phyloP scores from a whole-genome alignment of 768 basidiomycete genomes.

The Lentinula raphanica region DNA sequence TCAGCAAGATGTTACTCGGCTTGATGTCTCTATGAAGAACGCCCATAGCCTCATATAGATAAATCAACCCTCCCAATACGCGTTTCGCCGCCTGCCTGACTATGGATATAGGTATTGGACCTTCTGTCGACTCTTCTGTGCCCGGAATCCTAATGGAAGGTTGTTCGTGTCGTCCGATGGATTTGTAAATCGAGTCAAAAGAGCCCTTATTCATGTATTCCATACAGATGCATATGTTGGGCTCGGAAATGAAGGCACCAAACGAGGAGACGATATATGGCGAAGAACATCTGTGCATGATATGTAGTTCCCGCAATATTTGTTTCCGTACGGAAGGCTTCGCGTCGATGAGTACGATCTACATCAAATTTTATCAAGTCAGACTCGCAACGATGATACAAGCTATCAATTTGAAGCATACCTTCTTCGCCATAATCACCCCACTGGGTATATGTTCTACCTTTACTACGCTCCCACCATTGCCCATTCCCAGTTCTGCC shows the following conservation, averaged over 20 bases:
- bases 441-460: slow-evolving; percentile 89
- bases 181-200: slow-evolving; percentile 93
- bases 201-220: slow-evolving; percentile 94
- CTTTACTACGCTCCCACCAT: slow-evolving; percentile 96
- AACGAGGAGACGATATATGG: slow-evolving; percentile 95
- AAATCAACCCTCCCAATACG: slow-evolving; percentile 91
- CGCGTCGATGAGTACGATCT: slow-evolving; percentile 96
- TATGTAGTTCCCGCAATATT: slow-evolving; percentile 94
- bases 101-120: slow-evolving; percentile 86
- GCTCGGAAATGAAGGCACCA: slow-evolving; percentile 94
- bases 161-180: slow-evolving; percentile 28
- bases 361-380: too few species aligned
- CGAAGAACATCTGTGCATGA: slow-evolving; percentile 96
- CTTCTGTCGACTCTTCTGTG: slow-evolving; percentile 30
- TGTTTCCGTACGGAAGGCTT: slow-evolving; percentile 96
- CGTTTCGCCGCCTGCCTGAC: slow-evolving; percentile 90
- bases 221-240: slow-evolving; percentile 99
- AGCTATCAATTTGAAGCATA: slow-evolving; percentile 15
- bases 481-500: slow-evolving; percentile 89
- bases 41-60: slow-evolving; percentile 93
- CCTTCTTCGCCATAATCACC: slow-evolving; percentile 98
- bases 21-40: slow-evolving; percentile 77
- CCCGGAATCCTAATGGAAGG: background rate
- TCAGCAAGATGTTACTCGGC: slow-evolving; percentile 94
- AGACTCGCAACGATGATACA: too few species aligned